Percentiles rank a stretch among this genome's conserved stretches.
These are phyloP conservation scores for Akebia trifoliata DNA, from an alignment of 164 flowering plant species.

Conservation along the genomic window DNA sequence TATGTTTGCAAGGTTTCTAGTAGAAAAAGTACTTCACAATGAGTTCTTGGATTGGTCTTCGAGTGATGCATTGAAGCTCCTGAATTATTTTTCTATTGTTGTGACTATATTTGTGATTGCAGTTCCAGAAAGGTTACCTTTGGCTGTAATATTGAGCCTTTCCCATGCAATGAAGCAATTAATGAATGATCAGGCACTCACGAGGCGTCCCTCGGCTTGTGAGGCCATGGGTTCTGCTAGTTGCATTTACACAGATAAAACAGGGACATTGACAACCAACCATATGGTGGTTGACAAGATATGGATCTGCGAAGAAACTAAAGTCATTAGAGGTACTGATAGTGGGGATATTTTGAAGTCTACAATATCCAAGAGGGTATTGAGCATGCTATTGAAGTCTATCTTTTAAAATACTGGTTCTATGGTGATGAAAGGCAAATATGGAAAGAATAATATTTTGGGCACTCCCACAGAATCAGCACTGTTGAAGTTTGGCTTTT, in stretches of 20 bases:
- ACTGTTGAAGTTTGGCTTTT: too few species aligned
- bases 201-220: too few species aligned
- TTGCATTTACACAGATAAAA: too few species aligned
- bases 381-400: conserved; percentile 19
- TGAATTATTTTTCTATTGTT: conserved; percentile 19
- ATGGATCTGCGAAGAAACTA: too few species aligned
- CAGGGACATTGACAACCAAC: too few species aligned
- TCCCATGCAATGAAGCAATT: conserved; percentile 32
- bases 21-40: too few species aligned
- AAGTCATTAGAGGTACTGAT: conserved; percentile 11
- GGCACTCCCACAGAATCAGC: too few species aligned
- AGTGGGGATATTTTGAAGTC: conserved; percentile 14
- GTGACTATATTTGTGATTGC: conserved; percentile 31
- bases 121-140: conserved; percentile 47
- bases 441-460: too few species aligned
- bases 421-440: conserved; percentile 23
- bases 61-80: conserved; percentile 13
- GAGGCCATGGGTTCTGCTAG: too few species aligned
- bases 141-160: conserved; percentile 32
- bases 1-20: conserved; percentile 16
- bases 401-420: conserved; percentile 31
- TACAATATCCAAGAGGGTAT: conserved; percentile 16
- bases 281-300: too few species aligned
- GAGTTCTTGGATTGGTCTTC: conserved; percentile 15
- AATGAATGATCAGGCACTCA: conserved; percentile 27